Conservation (phyloP, 1,284 basidiomycete species). For the Austropuccinia psidii region DNA sequence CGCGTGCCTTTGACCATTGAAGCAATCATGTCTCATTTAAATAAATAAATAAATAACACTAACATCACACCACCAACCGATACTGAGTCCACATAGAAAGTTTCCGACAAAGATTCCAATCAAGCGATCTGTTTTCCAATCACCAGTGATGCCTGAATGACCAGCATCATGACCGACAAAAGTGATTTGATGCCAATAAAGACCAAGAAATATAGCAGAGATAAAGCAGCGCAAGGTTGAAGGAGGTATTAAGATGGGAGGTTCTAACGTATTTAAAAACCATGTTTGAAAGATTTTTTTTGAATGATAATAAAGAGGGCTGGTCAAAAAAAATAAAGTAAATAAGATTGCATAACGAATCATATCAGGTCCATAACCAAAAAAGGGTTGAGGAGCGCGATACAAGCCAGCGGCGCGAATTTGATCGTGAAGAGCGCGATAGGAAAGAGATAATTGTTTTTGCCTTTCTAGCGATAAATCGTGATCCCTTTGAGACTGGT, state of each 20-base stretch:
- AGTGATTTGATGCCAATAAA: slow-evolving; percentile 89
- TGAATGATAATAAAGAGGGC: slow-evolving; percentile 47
- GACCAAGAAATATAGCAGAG: slow-evolving; percentile 69
- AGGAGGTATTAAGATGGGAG: slow-evolving; percentile 38
- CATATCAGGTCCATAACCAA: slow-evolving; percentile 85
- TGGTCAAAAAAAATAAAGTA: slow-evolving; percentile 58
- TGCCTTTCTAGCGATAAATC: slow-evolving; percentile 37
- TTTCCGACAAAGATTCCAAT: slow-evolving; percentile 74
- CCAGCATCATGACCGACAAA: slow-evolving; percentile 92
- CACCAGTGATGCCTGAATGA: slow-evolving; percentile 83
- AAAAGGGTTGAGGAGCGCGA: slow-evolving; percentile 62
- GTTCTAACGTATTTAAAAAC: slow-evolving; percentile 44
- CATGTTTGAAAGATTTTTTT: slow-evolving; percentile 24
- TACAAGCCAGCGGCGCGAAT: slow-evolving; percentile 77
- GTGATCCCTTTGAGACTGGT: slow-evolving; percentile 35
- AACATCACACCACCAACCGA: slow-evolving; percentile 97
- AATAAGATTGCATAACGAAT: slow-evolving; percentile 65
- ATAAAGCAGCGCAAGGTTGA: slow-evolving; percentile 53
- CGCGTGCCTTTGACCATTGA: too few species aligned
- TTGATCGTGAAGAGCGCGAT: slow-evolving; percentile 67
- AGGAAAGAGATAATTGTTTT: slow-evolving; percentile 53
- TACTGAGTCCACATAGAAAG: slow-evolving; percentile 81
- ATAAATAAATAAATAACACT: slow-evolving; percentile 47
- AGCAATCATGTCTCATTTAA: not conserved
- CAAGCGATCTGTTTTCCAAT: slow-evolving; percentile 72